Conservation (phyloP, 2,329 filamentous ascomycete genomes). For the Sporothrix euskadiensis region DNA sequence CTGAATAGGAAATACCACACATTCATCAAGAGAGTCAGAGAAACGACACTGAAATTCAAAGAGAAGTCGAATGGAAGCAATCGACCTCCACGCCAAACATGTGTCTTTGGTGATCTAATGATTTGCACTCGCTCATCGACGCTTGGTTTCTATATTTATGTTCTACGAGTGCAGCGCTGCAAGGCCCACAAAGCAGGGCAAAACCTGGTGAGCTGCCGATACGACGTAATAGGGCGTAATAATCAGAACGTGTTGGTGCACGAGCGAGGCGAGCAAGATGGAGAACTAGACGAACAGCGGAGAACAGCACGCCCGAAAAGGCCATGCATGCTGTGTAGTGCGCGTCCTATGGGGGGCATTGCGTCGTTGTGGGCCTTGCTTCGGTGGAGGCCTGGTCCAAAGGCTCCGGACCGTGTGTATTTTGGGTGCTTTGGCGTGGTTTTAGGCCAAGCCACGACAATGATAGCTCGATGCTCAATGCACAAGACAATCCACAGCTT, state of each 20-base stretch:
- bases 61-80: not conserved
- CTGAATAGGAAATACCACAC: slow-evolving; percentile 7
- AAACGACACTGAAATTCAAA: not conserved
- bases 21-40: not conserved
- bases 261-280: not conserved
- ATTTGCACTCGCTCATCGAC: slow-evolving; percentile 4
- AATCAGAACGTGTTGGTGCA: slow-evolving; percentile 24
- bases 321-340: not conserved
- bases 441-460: not conserved
- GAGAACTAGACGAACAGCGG: not conserved
- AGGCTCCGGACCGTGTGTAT: not conserved
- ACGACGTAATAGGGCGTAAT: slow-evolving; percentile 24
- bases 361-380: slow-evolving; percentile 2
- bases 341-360: slow-evolving; percentile 7
- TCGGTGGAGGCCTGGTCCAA: not conserved
- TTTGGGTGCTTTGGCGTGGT: not conserved
- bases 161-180: not conserved
- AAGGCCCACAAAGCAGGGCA: slow-evolving; percentile 2
- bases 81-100: not conserved
- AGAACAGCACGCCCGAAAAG: not conserved
- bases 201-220: slow-evolving; percentile 17
- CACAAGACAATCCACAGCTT: not conserved
- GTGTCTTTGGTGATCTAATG: slow-evolving; percentile 5
- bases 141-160: slow-evolving; percentile 3
- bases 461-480: not conserved